Conservation (phyloP, 2,329 filamentous ascomycete genomes). For the Aspergillus viridinutans region DNA sequence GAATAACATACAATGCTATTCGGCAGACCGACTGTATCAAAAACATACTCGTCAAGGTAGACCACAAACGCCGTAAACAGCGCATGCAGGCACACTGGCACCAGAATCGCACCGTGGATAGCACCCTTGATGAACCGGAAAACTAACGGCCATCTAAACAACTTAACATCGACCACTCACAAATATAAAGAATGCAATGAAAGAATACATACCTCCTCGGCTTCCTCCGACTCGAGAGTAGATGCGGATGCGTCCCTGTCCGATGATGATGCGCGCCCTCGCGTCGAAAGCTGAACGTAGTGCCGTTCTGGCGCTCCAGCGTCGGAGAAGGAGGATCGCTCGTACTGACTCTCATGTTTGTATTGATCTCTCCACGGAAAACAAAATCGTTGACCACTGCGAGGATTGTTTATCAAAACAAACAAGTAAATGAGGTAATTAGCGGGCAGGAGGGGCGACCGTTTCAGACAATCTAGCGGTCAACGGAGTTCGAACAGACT, state of each 20-base stretch:
- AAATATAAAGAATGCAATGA: background rate
- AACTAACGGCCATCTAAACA: constrained; percentile 56
- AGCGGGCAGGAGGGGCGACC: background rate
- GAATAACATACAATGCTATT: constrained; percentile 49
- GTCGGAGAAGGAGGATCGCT: constrained; percentile 28
- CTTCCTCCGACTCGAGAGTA: constrained; percentile 28
- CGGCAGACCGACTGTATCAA: constrained; percentile 52
- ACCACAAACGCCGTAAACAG: constrained; percentile 57
- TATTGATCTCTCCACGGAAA: background rate
- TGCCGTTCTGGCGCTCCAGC: constrained; percentile 29
- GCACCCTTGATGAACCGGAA: constrained; percentile 62
- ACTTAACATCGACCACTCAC: background rate
- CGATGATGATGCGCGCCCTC: constrained; percentile 14
- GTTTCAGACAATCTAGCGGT: background rate
- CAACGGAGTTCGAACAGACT: background rate
- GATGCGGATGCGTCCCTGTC: constrained; percentile 28
- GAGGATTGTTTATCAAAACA: background rate
- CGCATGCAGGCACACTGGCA: constrained; percentile 56
- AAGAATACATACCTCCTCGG: constrained; percentile 23
- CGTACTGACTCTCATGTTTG: constrained; percentile 25
- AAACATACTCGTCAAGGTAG: constrained; percentile 52
- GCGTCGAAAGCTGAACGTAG: constrained; percentile 15
- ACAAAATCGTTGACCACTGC: background rate
- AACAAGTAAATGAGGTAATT: background rate
- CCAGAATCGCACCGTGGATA: constrained; percentile 55